Base-by-base conservation (phyloP, 306 rosid species). In the Malus orientalis region DNA sequence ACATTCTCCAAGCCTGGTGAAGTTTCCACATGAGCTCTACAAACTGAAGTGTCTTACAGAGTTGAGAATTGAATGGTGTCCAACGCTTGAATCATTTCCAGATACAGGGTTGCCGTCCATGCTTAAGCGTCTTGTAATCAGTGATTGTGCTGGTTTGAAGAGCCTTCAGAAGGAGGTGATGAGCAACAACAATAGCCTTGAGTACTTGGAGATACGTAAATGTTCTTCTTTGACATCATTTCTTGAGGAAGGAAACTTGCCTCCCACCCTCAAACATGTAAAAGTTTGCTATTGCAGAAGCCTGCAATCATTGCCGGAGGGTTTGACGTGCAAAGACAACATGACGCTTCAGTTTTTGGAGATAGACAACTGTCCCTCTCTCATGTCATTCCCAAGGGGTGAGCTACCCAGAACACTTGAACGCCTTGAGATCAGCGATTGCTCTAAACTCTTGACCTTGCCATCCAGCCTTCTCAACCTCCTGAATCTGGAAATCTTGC, bases 201-300 rank as follows among this genome's bases (percentile, higher is more conserved):
- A 71, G 75, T 71, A 71, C 55, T 32, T 71, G 61, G 75, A 71
- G 25, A 38, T 71, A 49, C 30, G 20, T 54, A 54, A 53, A 32
- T 71, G 75, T 54, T 10, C 63, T 12, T 51, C 64, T 30, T 58
- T 71, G 16, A 23, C 3, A 12, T 71, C 75, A 3, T 11, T 54
- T 71, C 64, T 71, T 54, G 75, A 32, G n/a, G 64, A 54, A 53
- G 64, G 75, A 71, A 71, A 30, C 19, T 54, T 71, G 32, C 75
- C 64, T 53, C 4, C 32, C 13, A 53, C 75, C n/a, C 51, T 71
- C 13, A 71, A 23, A 71, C 49, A 53, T 19, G 3, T 71, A 20
- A 54, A 19, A 32, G 47, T 70, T 11, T 4, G 8, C 47, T 11
- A 54, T 6, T 71, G 75, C 65, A 71, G 6, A 20, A 71, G 5